Evolutionary conservation across 768 basidiomycete genomes (phyloP), one percentile per base, ranked within the genome.

Genomic region (Boletellus ananiceps): DNA sequence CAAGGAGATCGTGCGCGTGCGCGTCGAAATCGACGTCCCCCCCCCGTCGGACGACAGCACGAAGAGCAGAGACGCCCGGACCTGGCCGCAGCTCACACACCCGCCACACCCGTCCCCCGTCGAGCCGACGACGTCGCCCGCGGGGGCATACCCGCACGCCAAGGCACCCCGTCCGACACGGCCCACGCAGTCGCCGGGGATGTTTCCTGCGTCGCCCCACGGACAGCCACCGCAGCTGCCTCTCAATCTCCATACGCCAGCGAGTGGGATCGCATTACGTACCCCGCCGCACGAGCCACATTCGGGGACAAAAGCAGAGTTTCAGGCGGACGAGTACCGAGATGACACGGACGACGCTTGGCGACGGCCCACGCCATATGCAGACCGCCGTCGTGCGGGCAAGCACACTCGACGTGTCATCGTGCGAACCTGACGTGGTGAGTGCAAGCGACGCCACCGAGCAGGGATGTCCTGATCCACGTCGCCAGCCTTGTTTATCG

Each of bases 361-460:
- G 86, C 72, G 81, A 27, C 70, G 78, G 38, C 84, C 86, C 1
- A 87, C 82, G 66, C 86, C 87, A 18, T 82, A 84, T 59, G 77
- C 79, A 35, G 86, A 88, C 63, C 80, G 87, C 19, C 73, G 87
- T 47, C 74, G 87, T 49, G 87, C 87, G 44, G 87, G 87, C 43
- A 90, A 90, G 64, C 87, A 89, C 63, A 89, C 87, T 19, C 76
- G 74, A 60, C 78, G 87, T 46, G 81, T 88, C 31, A 80, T 88
- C 54, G 80, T 84, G 50, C 69, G 78, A 40, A 54, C 36, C 34
- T 69, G 50, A 66, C 21, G 11, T 29, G 15, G 54, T 57, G 42
- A 46, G 49, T 53, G 2, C 35, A 37, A 29, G 29, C 29, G 29
- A 29, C 11, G 29, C 29, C 29, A 29, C 8, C 29, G 8, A 25